Conservation (phyloP, 75 land plant genomes). For the Isoetes taiwanensis region DNA sequence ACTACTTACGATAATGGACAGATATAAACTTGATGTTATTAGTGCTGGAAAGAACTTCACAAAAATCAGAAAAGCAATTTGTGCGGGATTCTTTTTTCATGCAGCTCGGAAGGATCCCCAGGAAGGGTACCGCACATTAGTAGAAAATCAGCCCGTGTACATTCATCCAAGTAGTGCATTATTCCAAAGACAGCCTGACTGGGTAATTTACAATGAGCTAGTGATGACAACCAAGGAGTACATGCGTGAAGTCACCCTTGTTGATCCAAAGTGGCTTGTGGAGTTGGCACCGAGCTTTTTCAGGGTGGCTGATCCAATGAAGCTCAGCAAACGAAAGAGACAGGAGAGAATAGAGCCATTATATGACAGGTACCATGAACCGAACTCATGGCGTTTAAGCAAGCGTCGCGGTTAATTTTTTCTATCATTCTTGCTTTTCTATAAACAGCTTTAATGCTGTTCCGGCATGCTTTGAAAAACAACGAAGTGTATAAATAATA, state of each 20-base stretch:
- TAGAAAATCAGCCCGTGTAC: conserved; percentile 76
- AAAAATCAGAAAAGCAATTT: conserved; percentile 66
- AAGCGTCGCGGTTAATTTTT: conserved; percentile 69
- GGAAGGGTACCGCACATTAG: conserved; percentile 71
- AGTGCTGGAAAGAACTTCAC: conserved; percentile 72
- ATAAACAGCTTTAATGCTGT: too few relatives aligned
- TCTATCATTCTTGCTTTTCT: too few relatives aligned
- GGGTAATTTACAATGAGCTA: conserved; percentile 82
- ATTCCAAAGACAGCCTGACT: conserved; percentile 77
- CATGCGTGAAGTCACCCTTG: conserved; percentile 71
- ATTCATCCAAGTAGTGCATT: conserved; percentile 83
- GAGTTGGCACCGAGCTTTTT: conserved; percentile 78
- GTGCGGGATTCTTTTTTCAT: conserved; percentile 83
- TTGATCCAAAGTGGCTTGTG: conserved; percentile 85
- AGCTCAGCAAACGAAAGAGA: conserved; percentile 75
- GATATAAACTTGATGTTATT: conserved; percentile 69
- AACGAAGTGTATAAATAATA: too few relatives aligned
- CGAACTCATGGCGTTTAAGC: conserved; percentile 81
- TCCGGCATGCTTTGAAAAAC: too few relatives aligned
- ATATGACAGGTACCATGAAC: conserved; percentile 80
- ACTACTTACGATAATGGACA: conserved; percentile 85
- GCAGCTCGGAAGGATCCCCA: conserved; percentile 81
- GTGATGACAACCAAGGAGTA: conserved; percentile 89
- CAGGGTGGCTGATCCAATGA: conserved; percentile 69
- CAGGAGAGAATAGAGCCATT: conserved; percentile 83